A percentile compares a stretch with the other conserved stretches of the same genome.
phyloP scores from a whole-genome alignment of 495 filamentous ascomycete genomes.

The Penicillium samsonianum region DNA sequence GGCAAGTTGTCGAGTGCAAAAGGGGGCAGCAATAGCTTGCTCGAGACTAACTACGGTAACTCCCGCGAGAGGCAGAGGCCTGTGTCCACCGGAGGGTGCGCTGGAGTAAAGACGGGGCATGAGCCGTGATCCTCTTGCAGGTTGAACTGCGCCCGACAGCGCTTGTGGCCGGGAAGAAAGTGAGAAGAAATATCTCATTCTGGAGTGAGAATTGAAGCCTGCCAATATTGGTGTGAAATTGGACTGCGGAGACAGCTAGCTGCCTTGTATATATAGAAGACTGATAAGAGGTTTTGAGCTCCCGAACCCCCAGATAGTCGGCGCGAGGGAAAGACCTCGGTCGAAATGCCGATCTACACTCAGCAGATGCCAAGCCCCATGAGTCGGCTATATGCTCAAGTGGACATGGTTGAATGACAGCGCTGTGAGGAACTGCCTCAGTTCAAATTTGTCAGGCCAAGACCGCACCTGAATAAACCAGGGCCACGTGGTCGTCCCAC shows the following conservation, averaged over 20 bases:
- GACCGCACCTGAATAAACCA: no score
- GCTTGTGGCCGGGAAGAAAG: neutral
- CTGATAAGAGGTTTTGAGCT: neutral
- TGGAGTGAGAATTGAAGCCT: neutral
- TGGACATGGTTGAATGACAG: no score
- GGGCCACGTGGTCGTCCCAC: no score
- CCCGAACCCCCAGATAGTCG: neutral
- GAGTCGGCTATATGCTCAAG: slow-evolving; percentile 8
- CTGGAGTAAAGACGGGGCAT: slow-evolving; percentile 20
- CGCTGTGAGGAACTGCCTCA: no score
- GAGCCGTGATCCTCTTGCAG: neutral
- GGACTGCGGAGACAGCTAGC: neutral
- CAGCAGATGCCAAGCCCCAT: slow-evolving; percentile 6
- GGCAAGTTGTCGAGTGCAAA: slow-evolving; percentile 54
- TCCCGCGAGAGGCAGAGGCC: slow-evolving; percentile 42
- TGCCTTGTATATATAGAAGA: neutral
- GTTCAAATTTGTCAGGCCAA: no score
- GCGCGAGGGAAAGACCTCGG: slow-evolving; percentile 3
- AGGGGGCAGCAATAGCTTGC: slow-evolving; percentile 55
- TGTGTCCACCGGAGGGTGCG: slow-evolving; percentile 9
- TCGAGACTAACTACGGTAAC: slow-evolving; percentile 54
- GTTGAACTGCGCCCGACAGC: neutral
- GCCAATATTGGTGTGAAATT: neutral
- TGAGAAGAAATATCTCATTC: slow-evolving; percentile 2
- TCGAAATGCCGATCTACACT: neutral